A percentile compares a stretch with the other conserved stretches of the same genome.
Evolutionary conservation across 441 rosid genomes (phyloP).

Genomic region (Jatropha multifida): DNA sequence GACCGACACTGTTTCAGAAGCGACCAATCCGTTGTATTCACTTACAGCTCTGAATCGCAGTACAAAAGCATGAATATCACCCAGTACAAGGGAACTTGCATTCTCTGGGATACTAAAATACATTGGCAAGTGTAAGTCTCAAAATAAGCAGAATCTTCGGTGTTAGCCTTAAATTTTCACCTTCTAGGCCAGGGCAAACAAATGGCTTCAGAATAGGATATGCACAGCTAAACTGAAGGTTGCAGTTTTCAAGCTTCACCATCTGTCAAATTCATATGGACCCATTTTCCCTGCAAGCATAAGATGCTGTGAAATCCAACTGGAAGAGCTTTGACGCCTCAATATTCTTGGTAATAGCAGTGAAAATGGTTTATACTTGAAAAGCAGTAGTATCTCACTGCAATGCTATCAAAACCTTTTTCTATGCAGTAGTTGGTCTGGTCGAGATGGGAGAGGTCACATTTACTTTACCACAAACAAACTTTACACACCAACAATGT

Average conservation of each 20-base stretch:
- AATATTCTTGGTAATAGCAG: not conserved
- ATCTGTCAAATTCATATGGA: not conserved
- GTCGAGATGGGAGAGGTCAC: not conserved
- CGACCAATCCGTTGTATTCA: not conserved
- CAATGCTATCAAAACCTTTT: not conserved
- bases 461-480: not conserved
- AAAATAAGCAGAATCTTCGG: no score
- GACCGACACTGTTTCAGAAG: not conserved
- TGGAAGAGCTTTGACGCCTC: not conserved
- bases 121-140: not conserved
- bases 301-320: not conserved
- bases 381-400: no score
- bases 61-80: not conserved
- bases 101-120: not conserved
- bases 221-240: not conserved
- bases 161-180: not conserved
- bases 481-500: not conserved
- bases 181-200: not conserved
- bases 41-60: not conserved
- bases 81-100: not conserved
- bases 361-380: not conserved
- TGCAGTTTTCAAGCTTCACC: not conserved
- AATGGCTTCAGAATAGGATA: not conserved
- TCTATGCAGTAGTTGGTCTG: not conserved
- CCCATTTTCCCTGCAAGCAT: not conserved